Conservation (phyloP, 2,329 filamentous ascomycete genomes). For the Bertia moriformis region DNA sequence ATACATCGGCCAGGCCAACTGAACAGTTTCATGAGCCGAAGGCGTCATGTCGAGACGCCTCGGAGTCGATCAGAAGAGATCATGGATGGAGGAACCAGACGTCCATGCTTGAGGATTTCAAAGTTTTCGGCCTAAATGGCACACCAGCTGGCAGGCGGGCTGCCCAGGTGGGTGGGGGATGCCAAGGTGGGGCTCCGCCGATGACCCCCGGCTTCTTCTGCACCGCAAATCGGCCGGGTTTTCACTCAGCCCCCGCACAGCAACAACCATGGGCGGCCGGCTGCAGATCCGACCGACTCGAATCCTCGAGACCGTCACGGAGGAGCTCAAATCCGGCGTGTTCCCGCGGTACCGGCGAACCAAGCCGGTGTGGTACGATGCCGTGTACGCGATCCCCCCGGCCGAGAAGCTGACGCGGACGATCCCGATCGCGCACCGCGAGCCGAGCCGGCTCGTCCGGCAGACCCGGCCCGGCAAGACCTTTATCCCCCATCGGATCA, state of each 20-base stretch:
- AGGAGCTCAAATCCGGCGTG: slow-evolving; percentile 25
- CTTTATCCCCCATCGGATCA: slow-evolving; percentile 66
- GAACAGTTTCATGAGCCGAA: not conserved
- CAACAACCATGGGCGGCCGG: slow-evolving; percentile 4
- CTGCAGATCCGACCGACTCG: slow-evolving; percentile 29
- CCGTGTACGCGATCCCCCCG: slow-evolving; percentile 25
- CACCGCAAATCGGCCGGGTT: too few species aligned
- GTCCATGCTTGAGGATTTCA: too few species aligned
- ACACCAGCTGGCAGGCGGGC: too few species aligned
- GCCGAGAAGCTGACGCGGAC: slow-evolving; percentile 41
- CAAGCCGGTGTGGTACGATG: slow-evolving; percentile 15
- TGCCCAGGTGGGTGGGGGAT: too few species aligned
- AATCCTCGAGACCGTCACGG: slow-evolving; percentile 28
- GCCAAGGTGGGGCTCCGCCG: too few species aligned
- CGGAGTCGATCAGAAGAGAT: too few species aligned
- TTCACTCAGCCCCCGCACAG: too few species aligned
- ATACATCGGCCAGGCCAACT: not conserved
- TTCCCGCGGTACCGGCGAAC: slow-evolving; percentile 16
- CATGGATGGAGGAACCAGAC: too few species aligned
- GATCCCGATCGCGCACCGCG: slow-evolving; percentile 30
- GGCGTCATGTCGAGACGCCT: too few species aligned
- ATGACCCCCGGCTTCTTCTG: too few species aligned
- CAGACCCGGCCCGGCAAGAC: slow-evolving; percentile 63
- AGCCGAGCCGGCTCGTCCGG: slow-evolving; percentile 32
- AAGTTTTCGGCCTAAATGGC: too few species aligned